Conservation (phyloP, 805 yeast species). For the Torulaspora indica region DNA sequence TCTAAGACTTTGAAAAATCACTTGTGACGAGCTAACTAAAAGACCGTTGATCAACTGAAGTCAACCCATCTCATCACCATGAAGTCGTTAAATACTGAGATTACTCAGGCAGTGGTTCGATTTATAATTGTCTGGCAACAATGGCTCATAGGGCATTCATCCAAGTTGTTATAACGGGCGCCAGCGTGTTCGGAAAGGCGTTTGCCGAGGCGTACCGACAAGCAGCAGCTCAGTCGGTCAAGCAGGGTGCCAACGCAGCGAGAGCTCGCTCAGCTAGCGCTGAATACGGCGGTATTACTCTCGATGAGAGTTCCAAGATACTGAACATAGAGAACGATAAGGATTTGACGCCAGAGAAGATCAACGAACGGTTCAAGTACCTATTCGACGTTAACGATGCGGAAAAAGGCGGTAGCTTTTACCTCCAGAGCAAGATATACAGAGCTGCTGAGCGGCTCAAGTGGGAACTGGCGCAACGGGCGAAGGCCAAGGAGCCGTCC, state of each 20-base stretch:
- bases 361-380: conserved; percentile 69
- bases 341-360: conserved; percentile 51
- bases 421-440: conserved; percentile 85
- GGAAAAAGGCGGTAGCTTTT: conserved; percentile 95
- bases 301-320: conserved; percentile 89
- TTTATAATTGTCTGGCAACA: neutral
- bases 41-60: neutral
- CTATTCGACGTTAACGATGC: conserved; percentile 84
- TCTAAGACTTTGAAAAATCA: neutral
- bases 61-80: conserved; percentile 2
- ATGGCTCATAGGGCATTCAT: conserved; percentile 89
- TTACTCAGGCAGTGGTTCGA: no score
- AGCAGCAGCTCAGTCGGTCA: conserved; percentile 90
- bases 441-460: conserved; percentile 90
- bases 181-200: conserved; percentile 92
- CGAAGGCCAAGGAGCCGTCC: conserved; percentile 13
- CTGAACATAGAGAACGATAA: conserved; percentile 65
- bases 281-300: conserved; percentile 67
- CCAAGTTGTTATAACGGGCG: conserved; percentile 89
- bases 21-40: neutral
- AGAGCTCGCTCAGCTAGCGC: conserved; percentile 40
- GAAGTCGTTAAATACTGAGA: neutral
- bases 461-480: conserved; percentile 51
- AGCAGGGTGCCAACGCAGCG: conserved; percentile 51
- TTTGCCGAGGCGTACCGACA: conserved; percentile 96